Percentiles rank a stretch among this genome's conserved stretches.
phyloP scores from a whole-genome alignment of 176 grass and related monocot species.

The Pontederia paniculata region DNA sequence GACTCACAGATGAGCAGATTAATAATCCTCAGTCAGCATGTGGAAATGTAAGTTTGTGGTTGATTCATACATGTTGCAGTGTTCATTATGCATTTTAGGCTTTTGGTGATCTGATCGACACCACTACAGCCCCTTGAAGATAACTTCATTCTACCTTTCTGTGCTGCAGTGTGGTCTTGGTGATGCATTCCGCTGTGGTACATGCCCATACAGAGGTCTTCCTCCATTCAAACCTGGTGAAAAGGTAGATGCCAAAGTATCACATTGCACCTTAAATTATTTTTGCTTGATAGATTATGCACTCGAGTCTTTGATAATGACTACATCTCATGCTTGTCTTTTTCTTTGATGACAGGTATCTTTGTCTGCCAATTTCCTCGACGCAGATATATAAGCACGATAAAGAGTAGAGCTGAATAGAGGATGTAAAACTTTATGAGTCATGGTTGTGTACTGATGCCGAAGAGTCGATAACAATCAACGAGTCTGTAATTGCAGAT shows the following conservation, averaged over 20 bases:
- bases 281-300: no score
- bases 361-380: slow-evolving; percentile 9
- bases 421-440: no score
- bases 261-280: background rate
- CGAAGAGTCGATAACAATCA: no score
- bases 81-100: background rate
- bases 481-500: no score
- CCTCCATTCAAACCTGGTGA: slow-evolving; percentile 77
- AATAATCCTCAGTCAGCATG: slow-evolving; percentile 79
- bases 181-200: slow-evolving; percentile 70
- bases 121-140: background rate
- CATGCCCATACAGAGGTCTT: slow-evolving; percentile 77
- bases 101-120: no score
- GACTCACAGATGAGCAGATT: slow-evolving; percentile 66
- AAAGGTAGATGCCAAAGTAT: slow-evolving; percentile 35
- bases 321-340: background rate
- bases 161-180: slow-evolving; percentile 71
- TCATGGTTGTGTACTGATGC: no score
- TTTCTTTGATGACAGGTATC: background rate
- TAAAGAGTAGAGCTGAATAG: background rate
- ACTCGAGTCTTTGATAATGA: background rate
- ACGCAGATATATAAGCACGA: background rate
- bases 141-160: background rate
- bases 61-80: no score
- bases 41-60: slow-evolving; percentile 51